phyloP scores from a whole-genome alignment of 331 rosid genomes.

The Malus hybrid region DNA sequence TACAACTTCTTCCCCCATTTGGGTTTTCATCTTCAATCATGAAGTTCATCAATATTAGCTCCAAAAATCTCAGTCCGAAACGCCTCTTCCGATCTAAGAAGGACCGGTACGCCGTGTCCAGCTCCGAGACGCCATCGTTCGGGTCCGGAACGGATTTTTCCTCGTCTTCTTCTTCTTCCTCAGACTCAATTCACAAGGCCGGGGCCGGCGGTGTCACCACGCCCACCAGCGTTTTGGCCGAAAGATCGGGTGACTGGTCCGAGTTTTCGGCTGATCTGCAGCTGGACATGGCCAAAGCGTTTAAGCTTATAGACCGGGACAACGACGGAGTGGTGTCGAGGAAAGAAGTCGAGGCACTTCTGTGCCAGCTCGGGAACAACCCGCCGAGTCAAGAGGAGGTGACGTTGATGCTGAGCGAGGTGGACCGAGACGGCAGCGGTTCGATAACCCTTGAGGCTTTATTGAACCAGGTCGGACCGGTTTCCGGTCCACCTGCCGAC shows the following conservation, averaged over 20 bases:
- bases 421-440: constrained; percentile 38
- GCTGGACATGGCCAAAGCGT: constrained; percentile 38
- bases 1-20: background rate
- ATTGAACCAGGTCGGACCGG: constrained; percentile 39
- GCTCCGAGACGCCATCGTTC: constrained; percentile 56
- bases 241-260: constrained; percentile 38
- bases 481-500: constrained; percentile 6
- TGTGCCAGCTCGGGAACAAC: constrained; percentile 38
- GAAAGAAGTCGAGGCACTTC: constrained; percentile 47
- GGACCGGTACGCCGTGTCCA: constrained; percentile 27
- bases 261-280: constrained; percentile 28
- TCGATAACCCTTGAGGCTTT: constrained; percentile 47
- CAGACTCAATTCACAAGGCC: constrained; percentile 18
- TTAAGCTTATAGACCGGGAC: constrained; percentile 51
- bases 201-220: constrained; percentile 26
- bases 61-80: constrained; percentile 48
- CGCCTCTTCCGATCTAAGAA: constrained; percentile 47
- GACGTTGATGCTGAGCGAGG: constrained; percentile 56
- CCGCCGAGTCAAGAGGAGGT: constrained; percentile 49
- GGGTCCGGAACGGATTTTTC: constrained; percentile 34
- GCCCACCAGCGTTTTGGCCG: constrained; percentile 63
- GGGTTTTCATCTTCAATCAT: constrained; percentile 8
- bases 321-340: constrained; percentile 54
- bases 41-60: constrained; percentile 47
- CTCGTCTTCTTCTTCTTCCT: constrained; percentile 19